Percentiles rank a stretch among this genome's conserved stretches.
These are phyloP conservation scores for Paraleonurus japonicus DNA, from an alignment of 257 asterid genomes.

Conservation along the genomic window DNA sequence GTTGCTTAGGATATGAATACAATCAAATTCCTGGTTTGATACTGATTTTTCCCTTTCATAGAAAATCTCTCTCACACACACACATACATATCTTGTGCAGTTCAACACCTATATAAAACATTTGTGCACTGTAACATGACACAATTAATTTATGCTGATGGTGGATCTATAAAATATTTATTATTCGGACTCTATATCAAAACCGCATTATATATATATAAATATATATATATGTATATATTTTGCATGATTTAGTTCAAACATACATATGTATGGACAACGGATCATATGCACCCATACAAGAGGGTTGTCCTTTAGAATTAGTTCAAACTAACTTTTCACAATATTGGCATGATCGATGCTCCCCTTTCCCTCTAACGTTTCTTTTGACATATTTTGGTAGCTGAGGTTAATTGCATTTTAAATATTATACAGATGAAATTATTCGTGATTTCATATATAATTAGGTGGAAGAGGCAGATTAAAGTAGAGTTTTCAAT, in stretches of 20 bases:
- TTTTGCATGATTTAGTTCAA: not conserved
- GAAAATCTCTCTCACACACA: too few species aligned
- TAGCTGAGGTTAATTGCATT: not conserved
- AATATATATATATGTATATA: too few species aligned
- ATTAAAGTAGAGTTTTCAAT: too few species aligned
- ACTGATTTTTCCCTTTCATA: not conserved
- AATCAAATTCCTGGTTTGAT: not conserved
- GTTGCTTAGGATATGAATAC: not conserved
- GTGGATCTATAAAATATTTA: too few species aligned
- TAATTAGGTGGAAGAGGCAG: not conserved
- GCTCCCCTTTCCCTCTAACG: not conserved
- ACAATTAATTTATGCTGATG: too few species aligned
- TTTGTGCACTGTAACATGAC: too few species aligned
- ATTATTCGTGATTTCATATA: not conserved
- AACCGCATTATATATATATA: too few species aligned
- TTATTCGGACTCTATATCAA: too few species aligned
- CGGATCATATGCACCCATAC: not conserved
- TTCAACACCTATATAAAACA: too few species aligned
- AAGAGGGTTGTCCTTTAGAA: not conserved
- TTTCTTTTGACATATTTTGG: not conserved
- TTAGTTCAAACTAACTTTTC: not conserved
- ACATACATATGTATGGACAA: not conserved
- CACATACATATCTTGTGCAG: not conserved
- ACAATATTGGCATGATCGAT: not conserved
- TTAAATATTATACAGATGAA: not conserved